phyloP scores from a whole-genome alignment of 2,329 filamentous ascomycete genomes.

The Drechslerella dactyloides region DNA sequence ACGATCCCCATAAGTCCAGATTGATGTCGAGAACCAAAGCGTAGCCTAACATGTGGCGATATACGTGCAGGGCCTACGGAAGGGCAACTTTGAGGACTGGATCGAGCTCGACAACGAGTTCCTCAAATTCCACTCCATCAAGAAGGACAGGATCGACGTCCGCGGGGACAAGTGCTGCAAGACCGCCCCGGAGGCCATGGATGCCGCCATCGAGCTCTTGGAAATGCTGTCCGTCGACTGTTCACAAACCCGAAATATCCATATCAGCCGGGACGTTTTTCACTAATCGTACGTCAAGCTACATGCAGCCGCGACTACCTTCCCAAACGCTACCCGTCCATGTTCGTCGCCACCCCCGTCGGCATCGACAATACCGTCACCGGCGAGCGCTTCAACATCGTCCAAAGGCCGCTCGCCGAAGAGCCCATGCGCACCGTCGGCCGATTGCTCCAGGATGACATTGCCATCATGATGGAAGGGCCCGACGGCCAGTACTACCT shows the following conservation, averaged over 20 bases:
- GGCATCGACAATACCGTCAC: slow-evolving; percentile 76
- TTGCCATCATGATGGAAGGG: slow-evolving; percentile 81
- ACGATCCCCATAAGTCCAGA: background rate
- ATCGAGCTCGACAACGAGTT: slow-evolving; percentile 86
- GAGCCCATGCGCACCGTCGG: slow-evolving; percentile 79
- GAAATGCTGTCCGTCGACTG: slow-evolving; percentile 66
- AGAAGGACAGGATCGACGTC: slow-evolving; percentile 70
- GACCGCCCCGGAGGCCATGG: slow-evolving; percentile 73
- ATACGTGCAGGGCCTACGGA: slow-evolving; percentile 64
- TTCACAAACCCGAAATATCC: slow-evolving; percentile 52
- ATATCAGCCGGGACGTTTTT: slow-evolving; percentile 6
- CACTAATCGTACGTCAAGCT: slow-evolving; percentile 42
- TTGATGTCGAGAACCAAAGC: slow-evolving; percentile 63
- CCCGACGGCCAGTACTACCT: slow-evolving; percentile 81
- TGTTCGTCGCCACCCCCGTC: slow-evolving; percentile 69
- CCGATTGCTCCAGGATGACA: slow-evolving; percentile 78
- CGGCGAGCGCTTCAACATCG: slow-evolving; percentile 73
- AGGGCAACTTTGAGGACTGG: slow-evolving; percentile 74
- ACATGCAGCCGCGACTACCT: slow-evolving; percentile 65
- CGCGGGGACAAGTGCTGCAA: slow-evolving; percentile 71
- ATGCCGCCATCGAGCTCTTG: slow-evolving; percentile 75
- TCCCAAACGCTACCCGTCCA: slow-evolving; percentile 73
- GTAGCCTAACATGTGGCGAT: slow-evolving; percentile 71
- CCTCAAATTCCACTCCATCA: slow-evolving; percentile 73
- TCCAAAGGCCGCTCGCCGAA: slow-evolving; percentile 69